Base-by-base conservation (phyloP, 768 basidiomycete genomes). In the Rhodotorula kratochvilovae region DNA sequence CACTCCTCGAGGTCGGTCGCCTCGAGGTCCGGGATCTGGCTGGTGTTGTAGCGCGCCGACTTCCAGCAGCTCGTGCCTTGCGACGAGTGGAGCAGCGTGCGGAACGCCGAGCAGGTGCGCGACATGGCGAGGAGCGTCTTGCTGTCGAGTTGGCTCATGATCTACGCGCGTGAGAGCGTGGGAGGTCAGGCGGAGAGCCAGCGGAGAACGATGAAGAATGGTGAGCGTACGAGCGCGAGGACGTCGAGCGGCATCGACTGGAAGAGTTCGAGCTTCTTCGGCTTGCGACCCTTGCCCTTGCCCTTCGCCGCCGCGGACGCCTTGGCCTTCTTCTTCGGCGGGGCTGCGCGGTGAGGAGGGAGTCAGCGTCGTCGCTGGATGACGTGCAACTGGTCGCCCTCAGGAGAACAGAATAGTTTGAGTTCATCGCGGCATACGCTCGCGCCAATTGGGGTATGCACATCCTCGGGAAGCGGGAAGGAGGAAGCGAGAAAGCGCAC, bases 101-200 rank as follows among this genome's bases (percentile, higher is more conserved):
- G 63, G 63, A 70, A 70, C 33, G 59, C 16, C 10, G 63, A 65
- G 53, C 68, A 64, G 25, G 68, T 70, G 45, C 68, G 68, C 23
- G 29, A 36, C 43, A 56, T 48, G 27, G 68, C 68, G 51, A 70
- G 63, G 16, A 70, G n/a, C 6, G 67, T 63, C 33, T 68, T 68
- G 2, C 46, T 56, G 54, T 68, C 61, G 35, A 63, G 54, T 1
- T 58, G 46, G 11, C 29, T 12, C 54, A 68, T 50, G 46, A 68
- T 68, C 66, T 61, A 11, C 17, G 29, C 4, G 55, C 55, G 55
- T 10, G 16, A 21, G 17, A 25, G 19, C 7, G 12, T 19, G 27
- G 54, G 19, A 8, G 31, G 54, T 11, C 3, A 48, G 43, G n/a
- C n/a, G n/a, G n/a, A n/a, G n/a, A n/a, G n/a, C n/a, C n/a, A n/a